Evolutionary conservation across 176 grass and related monocot species (phyloP).

Genomic region (Bothriochloa decipiens): DNA sequence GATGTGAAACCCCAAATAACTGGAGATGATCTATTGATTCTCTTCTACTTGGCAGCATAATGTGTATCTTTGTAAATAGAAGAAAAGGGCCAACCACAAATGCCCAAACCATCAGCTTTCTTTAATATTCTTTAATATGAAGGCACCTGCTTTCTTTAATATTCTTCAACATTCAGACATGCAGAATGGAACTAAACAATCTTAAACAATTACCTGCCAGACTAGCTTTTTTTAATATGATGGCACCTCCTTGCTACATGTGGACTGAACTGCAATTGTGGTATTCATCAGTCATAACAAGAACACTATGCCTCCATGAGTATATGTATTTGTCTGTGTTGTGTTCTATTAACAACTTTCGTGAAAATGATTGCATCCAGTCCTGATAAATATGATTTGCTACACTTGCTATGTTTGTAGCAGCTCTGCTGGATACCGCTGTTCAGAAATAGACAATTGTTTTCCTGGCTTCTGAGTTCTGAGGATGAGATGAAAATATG

Average conservation of each 20-base stretch:
- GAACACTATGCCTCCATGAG: neutral
- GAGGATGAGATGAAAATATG: neutral
- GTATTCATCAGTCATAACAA: slow-evolving; percentile 4
- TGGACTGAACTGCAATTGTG: neutral
- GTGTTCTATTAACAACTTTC: neutral
- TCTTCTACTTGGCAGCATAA: neutral
- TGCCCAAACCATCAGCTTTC: neutral
- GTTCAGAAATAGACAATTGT: neutral
- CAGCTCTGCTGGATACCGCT: neutral
- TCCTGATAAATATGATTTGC: neutral
- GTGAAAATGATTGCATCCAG: neutral
- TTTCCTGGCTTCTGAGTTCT: neutral
- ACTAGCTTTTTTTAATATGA: neutral
- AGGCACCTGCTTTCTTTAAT: neutral
- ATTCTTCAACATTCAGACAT: neutral
- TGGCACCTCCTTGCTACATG: neutral
- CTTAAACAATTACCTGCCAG: neutral
- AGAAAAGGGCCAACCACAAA: neutral
- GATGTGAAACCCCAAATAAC: neutral
- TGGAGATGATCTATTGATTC: neutral
- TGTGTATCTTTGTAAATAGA: neutral
- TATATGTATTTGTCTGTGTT: slow-evolving; percentile 3
- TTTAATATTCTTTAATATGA: too few species aligned
- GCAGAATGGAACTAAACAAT: neutral
- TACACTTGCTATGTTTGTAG: neutral